phyloP scores from a whole-genome alignment of 305 asterid species.

The Fraxinus ornus region DNA sequence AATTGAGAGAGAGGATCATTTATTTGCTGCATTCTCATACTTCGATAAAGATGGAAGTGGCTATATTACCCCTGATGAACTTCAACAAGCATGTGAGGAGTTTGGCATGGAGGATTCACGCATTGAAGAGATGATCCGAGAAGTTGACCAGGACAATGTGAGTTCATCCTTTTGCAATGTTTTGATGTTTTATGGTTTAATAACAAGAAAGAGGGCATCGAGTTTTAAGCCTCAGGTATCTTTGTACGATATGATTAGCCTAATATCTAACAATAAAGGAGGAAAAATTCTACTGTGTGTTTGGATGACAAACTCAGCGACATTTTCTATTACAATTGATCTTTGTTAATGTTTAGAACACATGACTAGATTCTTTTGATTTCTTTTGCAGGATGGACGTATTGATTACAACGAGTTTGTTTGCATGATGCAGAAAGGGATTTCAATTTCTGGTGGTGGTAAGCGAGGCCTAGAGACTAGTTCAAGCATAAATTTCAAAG shows the following conservation, averaged over 20 bases:
- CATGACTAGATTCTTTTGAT: not conserved
- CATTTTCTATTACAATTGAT: not conserved
- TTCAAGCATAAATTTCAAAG: conserved; percentile 83
- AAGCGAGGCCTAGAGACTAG: conserved; percentile 68
- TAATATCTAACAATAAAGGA: not conserved
- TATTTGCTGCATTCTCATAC: conserved; percentile 78
- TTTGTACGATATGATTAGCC: not conserved
- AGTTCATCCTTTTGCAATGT: conserved; percentile 25
- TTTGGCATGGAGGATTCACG: conserved; percentile 78
- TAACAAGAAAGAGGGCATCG: not conserved
- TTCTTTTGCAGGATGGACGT: conserved; percentile 68
- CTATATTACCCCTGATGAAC: conserved; percentile 84
- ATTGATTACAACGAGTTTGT: conserved; percentile 92
- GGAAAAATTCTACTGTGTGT: not conserved
- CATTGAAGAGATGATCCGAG: conserved; percentile 88
- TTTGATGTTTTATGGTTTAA: not conserved
- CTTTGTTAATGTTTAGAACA: not conserved
- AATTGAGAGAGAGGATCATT: conserved; percentile 71
- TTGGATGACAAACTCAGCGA: not conserved
- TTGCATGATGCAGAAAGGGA: conserved; percentile 94
- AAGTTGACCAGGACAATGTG: conserved; percentile 88
- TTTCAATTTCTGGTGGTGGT: conserved; percentile 56
- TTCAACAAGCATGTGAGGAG: conserved; percentile 85
- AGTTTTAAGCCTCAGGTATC: not conserved
- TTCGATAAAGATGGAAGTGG: conserved; percentile 94